These are phyloP conservation scores for Plasmopara viticola DNA, from an alignment of 352 stramenopile genomes.

Conservation along the genomic window DNA sequence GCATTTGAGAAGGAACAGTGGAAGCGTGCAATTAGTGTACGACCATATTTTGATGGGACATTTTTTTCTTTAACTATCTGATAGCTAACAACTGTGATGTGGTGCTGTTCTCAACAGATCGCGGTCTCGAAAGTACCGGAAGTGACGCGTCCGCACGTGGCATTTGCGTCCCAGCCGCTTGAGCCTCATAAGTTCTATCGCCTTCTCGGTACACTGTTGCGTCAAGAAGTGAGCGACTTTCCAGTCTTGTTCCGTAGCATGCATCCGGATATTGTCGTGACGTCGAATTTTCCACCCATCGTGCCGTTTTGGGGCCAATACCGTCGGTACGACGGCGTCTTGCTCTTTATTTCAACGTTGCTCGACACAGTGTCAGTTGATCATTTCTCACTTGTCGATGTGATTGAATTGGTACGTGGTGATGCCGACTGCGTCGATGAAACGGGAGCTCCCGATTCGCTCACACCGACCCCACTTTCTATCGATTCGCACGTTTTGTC, in stretches of 20 bases:
- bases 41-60: constrained; percentile 4
- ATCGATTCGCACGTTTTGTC: constrained; percentile 31
- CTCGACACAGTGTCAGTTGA: constrained; percentile 71
- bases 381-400: constrained; percentile 63
- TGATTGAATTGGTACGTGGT: constrained; percentile 65
- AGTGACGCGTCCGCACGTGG: constrained; percentile 39
- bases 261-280: constrained; percentile 70
- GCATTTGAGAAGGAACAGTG: constrained; percentile 79
- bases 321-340: constrained; percentile 67
- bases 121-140: constrained; percentile 27
- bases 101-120: no score
- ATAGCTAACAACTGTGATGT: constrained; percentile 42
- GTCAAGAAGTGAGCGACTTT: constrained; percentile 68
- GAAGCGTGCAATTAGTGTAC: constrained; percentile 63
- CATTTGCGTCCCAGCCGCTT: constrained; percentile 67
- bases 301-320: constrained; percentile 85
- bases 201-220: constrained; percentile 53
- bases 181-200: constrained; percentile 70
- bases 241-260: constrained; percentile 72
- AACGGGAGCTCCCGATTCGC: constrained; percentile 25
- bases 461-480: constrained; percentile 23
- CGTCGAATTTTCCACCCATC: constrained; percentile 80
- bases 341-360: constrained; percentile 79
- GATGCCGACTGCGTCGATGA: constrained; percentile 62
- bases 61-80: constrained; percentile 1